phyloP scores from a whole-genome alignment of 495 filamentous ascomycete genomes.

The Elasticomyces elasticus region DNA sequence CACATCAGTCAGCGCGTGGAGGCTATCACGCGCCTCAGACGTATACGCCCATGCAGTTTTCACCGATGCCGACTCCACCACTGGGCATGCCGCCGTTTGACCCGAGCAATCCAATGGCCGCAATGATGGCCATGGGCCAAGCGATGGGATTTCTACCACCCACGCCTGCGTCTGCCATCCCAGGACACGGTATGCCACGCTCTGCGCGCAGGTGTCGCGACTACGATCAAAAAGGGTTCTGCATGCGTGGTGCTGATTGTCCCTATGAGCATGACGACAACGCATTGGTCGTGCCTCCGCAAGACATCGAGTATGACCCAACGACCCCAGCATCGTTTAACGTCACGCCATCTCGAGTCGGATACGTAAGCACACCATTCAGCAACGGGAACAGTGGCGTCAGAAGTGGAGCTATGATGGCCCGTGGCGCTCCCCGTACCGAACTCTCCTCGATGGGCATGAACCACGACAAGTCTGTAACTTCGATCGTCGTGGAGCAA shows the following conservation, averaged over 20 bases:
- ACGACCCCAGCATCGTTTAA: slow-evolving; percentile 46
- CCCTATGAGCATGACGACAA: slow-evolving; percentile 71
- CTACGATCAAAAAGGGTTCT: slow-evolving; percentile 83
- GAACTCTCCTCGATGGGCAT: slow-evolving; percentile 69
- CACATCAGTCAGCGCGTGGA: background rate
- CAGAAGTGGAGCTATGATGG: slow-evolving; percentile 35
- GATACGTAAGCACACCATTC: slow-evolving; percentile 12
- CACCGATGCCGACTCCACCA: slow-evolving; percentile 41
- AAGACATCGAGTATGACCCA: slow-evolving; percentile 77
- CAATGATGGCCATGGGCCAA: slow-evolving; percentile 65
- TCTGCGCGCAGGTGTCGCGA: slow-evolving; percentile 64
- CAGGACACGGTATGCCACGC: background rate
- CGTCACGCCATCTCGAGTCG: slow-evolving; percentile 21
- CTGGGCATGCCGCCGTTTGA: slow-evolving; percentile 41
- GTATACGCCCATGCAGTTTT: slow-evolving; percentile 22
- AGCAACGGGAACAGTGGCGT: slow-evolving; percentile 35
- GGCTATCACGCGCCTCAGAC: background rate
- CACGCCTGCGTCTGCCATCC: slow-evolving; percentile 28
- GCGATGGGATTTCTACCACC: slow-evolving; percentile 52
- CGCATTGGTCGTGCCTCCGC: slow-evolving; percentile 43
- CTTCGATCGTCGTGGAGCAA: slow-evolving; percentile 79
- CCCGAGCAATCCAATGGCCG: slow-evolving; percentile 56
- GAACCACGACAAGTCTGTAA: slow-evolving; percentile 61
- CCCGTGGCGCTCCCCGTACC: slow-evolving; percentile 43
- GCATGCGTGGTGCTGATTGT: slow-evolving; percentile 65